Evolutionary conservation across 176 grass and related monocot genomes (phyloP).

Genomic region (Oryza australiensis): DNA sequence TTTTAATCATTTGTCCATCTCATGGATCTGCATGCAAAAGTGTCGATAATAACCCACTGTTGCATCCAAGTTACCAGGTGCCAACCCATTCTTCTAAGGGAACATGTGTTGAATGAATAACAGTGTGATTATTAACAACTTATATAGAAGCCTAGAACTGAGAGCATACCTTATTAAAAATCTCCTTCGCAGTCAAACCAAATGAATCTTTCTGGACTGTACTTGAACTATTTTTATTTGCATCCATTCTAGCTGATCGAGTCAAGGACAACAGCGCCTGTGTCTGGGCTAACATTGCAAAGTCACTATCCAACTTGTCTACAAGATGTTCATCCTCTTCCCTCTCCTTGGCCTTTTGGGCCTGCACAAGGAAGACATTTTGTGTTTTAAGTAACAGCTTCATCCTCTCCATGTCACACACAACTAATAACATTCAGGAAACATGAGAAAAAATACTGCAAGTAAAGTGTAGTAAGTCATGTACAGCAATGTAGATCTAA

Average conservation of each 20-base stretch:
- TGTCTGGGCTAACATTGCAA: conserved; percentile 67
- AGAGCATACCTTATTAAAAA: conserved; percentile 52
- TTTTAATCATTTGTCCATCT: conserved; percentile 15
- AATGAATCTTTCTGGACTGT: conserved; percentile 37
- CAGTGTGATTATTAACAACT: background rate
- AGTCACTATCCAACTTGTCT: conserved; percentile 79
- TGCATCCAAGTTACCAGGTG: background rate
- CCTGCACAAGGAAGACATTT: conserved; percentile 51
- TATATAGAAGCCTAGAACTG: background rate
- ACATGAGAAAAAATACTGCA: conserved; percentile 23
- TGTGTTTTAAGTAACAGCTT: background rate
- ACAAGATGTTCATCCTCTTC: conserved; percentile 85
- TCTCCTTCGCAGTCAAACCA: conserved; percentile 46
- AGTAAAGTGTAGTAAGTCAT: background rate
- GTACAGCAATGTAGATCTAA: background rate
- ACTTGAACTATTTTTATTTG: conserved; percentile 50
- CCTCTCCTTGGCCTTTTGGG: conserved; percentile 83
- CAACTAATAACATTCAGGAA: conserved; percentile 15
- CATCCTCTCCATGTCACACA: conserved; percentile 5
- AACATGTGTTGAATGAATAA: conserved; percentile 15
- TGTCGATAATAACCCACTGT: background rate
- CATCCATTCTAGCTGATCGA: conserved; percentile 52
- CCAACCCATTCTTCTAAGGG: background rate
- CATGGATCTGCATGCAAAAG: background rate
- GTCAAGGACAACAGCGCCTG: conserved; percentile 56